Evolutionary conservation across 441 rosid genomes (phyloP).

Genomic region (Aquilaria agallochum): DNA sequence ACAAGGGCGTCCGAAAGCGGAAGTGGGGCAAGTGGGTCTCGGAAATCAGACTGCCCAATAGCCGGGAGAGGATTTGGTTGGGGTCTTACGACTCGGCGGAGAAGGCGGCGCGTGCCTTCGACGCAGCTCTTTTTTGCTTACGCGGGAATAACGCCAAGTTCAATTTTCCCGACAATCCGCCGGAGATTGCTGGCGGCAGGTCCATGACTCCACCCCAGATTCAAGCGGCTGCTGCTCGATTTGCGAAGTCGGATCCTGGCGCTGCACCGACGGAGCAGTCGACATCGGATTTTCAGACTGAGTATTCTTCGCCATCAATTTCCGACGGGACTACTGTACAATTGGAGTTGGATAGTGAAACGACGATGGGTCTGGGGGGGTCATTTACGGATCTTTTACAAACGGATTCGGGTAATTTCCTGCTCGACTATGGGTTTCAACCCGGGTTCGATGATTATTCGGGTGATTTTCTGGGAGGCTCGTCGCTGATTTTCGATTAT

Average conservation of each 20-base stretch:
- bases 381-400: conserved; percentile 33
- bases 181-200: conserved; percentile 41
- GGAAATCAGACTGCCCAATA: conserved; percentile 54
- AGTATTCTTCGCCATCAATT: conserved; percentile 32
- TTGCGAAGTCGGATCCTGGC: conserved; percentile 42
- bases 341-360: conserved; percentile 31
- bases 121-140: conserved; percentile 71
- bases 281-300: conserved; percentile 22
- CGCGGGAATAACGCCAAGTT: conserved; percentile 62
- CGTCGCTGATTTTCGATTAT: conserved; percentile 15
- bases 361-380: conserved; percentile 11
- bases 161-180: conserved; percentile 74
- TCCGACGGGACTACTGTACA: conserved; percentile 18
- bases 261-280: conserved; percentile 13
- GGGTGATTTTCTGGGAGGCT: conserved; percentile 17
- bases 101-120: conserved; percentile 89
- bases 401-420: conserved; percentile 18
- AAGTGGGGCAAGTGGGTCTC: conserved; percentile 74
- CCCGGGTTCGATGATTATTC: conserved; percentile 45
- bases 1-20: conserved; percentile 55
- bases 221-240: conserved; percentile 49
- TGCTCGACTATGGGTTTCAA: conserved; percentile 29
- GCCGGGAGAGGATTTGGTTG: conserved; percentile 58
- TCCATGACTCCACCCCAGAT: conserved; percentile 52
- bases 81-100: conserved; percentile 64